Conservation (phyloP, 495 filamentous ascomycete genomes). For the Penicillium pancosmium region DNA sequence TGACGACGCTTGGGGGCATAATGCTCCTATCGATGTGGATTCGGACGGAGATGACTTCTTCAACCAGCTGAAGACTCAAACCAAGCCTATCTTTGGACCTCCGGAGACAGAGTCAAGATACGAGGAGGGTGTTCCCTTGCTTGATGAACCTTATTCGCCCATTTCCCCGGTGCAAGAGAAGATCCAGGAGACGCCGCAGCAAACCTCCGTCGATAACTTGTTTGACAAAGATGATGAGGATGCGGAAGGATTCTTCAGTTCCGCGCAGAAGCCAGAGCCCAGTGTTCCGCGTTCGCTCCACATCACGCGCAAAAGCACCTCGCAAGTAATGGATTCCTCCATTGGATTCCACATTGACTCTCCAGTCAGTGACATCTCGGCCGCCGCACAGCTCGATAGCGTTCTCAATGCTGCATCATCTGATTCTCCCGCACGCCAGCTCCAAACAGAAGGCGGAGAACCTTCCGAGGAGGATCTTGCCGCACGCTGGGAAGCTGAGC, state of each 20-base stretch:
- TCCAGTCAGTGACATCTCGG: conserved; percentile 34
- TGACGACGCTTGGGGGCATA: conserved; percentile 36
- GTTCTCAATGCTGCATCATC: conserved; percentile 34
- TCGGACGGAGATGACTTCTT: conserved; percentile 53
- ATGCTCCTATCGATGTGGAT: conserved; percentile 33
- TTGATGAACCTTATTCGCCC: conserved; percentile 33
- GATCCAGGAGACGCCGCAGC: conserved; percentile 18
- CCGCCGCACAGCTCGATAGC: conserved; percentile 37
- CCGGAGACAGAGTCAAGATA: conserved; percentile 50
- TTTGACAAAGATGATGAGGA: conserved; percentile 42
- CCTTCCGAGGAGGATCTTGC: conserved; percentile 64
- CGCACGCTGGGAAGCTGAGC: conserved; percentile 80
- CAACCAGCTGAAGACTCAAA: conserved; percentile 51
- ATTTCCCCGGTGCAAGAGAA: conserved; percentile 22
- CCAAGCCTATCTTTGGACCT: conserved; percentile 48
- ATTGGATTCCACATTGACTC: conserved; percentile 32
- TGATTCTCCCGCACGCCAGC: conserved; percentile 6
- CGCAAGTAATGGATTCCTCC: conserved; percentile 43
- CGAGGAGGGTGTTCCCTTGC: conserved; percentile 50
- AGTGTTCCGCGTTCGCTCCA: conserved; percentile 23
- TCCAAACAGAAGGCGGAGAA: conserved; percentile 23
- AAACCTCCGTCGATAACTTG: conserved; percentile 26
- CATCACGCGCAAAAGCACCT: conserved; percentile 48
- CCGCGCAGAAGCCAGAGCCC: conserved; percentile 8
- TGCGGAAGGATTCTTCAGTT: conserved; percentile 43